Percentiles rank a stretch among this genome's conserved stretches.
Evolutionary conservation across 371 early-diverging fungal genomes (phyloP).

Genomic region (Mucor mucedo): DNA sequence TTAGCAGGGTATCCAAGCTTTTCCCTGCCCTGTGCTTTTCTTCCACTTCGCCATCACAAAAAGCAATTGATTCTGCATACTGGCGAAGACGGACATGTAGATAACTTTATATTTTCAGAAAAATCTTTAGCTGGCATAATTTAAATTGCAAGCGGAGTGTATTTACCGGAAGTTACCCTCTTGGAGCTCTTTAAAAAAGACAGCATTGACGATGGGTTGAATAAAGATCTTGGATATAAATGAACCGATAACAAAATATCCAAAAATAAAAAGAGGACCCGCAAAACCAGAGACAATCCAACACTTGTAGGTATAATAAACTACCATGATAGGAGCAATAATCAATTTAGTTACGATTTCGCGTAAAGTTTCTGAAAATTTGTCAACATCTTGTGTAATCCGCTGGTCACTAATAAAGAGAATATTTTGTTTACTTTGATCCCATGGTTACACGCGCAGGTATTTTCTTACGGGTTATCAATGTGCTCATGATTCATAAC

Average conservation of each 20-base stretch:
- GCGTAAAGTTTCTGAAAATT: constrained; percentile 67
- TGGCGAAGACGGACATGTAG: constrained; percentile 76
- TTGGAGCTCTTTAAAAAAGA: constrained; percentile 74
- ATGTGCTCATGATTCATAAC: constrained; percentile 56
- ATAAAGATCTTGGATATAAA: constrained; percentile 65
- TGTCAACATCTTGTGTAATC: constrained; percentile 89
- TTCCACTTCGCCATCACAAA: constrained; percentile 73
- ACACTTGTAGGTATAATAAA: constrained; percentile 79
- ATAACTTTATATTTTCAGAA: constrained; percentile 29
- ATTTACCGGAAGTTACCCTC: constrained; percentile 79
- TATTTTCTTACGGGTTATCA: constrained; percentile 71
- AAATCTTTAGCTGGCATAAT: no score
- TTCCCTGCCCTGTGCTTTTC: constrained; percentile 62
- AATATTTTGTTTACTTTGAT: neutral
- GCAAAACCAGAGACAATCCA: constrained; percentile 71
- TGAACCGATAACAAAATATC: constrained; percentile 75
- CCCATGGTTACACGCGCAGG: constrained; percentile 9
- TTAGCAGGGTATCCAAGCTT: constrained; percentile 58
- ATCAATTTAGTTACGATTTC: constrained; percentile 71
- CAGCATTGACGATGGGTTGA: constrained; percentile 75
- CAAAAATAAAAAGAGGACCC: constrained; percentile 73
- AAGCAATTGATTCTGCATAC: constrained; percentile 81
- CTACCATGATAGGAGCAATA: constrained; percentile 77
- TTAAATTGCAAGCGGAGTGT: constrained; percentile 32
- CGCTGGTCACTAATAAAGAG: constrained; percentile 75